These are phyloP conservation scores for Paecilomyces sp. DNA, from an alignment of 2,329 filamentous ascomycete genomes.

Conservation along the genomic window DNA sequence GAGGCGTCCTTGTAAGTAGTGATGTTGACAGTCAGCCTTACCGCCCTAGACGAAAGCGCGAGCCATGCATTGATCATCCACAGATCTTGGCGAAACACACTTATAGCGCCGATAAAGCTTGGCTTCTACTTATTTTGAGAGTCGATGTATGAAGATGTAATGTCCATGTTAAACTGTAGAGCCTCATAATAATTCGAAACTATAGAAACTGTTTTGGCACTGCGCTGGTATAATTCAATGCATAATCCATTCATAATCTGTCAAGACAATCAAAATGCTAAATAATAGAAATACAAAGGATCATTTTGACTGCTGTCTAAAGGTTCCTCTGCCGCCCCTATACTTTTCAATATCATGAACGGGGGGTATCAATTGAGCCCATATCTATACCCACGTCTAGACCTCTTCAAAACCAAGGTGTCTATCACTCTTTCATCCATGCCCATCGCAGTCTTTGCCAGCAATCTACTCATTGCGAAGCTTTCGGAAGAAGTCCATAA, in stretches of 20 bases:
- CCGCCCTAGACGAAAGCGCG: too few relatives aligned
- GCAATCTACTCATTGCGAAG: conserved; percentile 42
- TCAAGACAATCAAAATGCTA: neutral
- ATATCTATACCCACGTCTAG: neutral
- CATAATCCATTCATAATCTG: neutral
- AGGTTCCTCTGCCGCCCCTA: neutral
- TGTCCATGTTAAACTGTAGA: too few relatives aligned
- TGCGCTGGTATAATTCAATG: neutral
- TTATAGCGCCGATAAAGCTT: too few relatives aligned
- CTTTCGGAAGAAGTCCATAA: conserved; percentile 77
- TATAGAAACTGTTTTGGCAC: neutral
- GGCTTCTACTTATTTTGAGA: too few relatives aligned
- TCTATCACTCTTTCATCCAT: neutral
- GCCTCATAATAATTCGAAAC: neutral
- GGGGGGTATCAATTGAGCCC: neutral
- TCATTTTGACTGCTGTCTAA: neutral
- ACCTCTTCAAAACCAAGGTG: neutral
- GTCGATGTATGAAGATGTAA: too few relatives aligned
- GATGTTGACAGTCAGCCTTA: too few relatives aligned
- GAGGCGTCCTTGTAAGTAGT: too few relatives aligned
- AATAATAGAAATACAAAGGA: neutral
- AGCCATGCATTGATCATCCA: too few relatives aligned
- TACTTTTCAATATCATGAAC: neutral
- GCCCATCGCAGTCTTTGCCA: neutral
- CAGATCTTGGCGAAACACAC: too few relatives aligned